Percentiles rank a stretch among this genome's conserved stretches.
Evolutionary conservation across 2,329 filamentous ascomycete genomes (phyloP).

Genomic region (Thermoascus crustaceus): DNA sequence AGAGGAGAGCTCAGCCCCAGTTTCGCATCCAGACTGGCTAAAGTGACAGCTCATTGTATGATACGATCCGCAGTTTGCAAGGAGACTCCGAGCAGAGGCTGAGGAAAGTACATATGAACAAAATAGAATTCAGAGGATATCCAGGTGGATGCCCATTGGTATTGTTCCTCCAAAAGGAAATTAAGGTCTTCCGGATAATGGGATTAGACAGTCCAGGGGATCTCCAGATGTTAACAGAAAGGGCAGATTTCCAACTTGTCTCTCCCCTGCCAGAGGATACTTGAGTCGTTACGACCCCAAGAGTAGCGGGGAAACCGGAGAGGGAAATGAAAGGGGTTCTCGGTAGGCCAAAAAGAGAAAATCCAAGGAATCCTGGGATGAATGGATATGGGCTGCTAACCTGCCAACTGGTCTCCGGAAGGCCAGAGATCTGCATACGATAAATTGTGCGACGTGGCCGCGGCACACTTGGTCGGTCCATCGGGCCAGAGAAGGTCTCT

Average conservation of each 20-base stretch:
- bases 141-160: no score
- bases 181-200: no score
- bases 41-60: background rate
- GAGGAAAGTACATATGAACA: no score
- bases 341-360: slow-evolving; percentile 10
- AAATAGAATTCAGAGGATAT: no score
- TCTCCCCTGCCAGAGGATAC: no score
- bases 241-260: no score
- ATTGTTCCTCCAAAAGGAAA: no score
- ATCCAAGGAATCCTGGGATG: slow-evolving; percentile 20
- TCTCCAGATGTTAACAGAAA: no score
- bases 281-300: no score
- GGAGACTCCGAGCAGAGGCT: no score
- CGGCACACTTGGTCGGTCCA: slow-evolving; percentile 56
- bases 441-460: slow-evolving; percentile 90
- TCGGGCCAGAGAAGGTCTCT: slow-evolving; percentile 54
- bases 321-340: slow-evolving; percentile 6
- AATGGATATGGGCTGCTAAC: slow-evolving; percentile 58
- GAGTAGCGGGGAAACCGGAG: background rate
- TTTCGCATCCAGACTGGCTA: background rate
- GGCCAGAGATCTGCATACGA: slow-evolving; percentile 95
- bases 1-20: background rate
- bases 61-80: no score
- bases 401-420: slow-evolving; percentile 99
- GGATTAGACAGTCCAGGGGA: no score